Percentiles rank a stretch among this genome's conserved stretches.
Conservation (phyloP, 1,139 yeast genomes). For the Blastobotrys elegans region DNA sequence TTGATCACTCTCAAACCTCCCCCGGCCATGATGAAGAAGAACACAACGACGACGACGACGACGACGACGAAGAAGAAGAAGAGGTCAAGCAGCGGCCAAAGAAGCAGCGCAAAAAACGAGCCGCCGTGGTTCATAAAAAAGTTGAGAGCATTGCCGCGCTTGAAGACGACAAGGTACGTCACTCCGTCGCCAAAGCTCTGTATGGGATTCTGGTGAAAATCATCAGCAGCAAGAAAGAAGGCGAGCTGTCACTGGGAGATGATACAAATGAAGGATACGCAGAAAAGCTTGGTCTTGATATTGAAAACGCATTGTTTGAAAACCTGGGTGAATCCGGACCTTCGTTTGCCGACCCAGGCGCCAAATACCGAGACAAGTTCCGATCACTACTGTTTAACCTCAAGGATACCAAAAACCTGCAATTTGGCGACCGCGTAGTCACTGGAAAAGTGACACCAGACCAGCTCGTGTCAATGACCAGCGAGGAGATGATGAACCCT, state of each 20-base stretch:
- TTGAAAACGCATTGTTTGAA: constrained; percentile 40
- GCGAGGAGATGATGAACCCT: constrained; percentile 65
- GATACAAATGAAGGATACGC: constrained; percentile 43
- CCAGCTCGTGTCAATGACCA: constrained; percentile 52
- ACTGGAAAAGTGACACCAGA: constrained; percentile 44
- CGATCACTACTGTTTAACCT: constrained; percentile 52
- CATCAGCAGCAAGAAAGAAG: constrained; percentile 39
- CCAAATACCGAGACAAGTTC: constrained; percentile 49
- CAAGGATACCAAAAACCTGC: constrained; percentile 47
- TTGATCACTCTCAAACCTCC: background rate
- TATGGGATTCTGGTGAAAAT: constrained; percentile 35
- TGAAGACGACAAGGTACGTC: constrained; percentile 30
- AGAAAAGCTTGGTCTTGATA: constrained; percentile 36
- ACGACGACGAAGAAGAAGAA: constrained; percentile 9
- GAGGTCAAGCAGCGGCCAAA: constrained; percentile 5
- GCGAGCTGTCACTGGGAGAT: constrained; percentile 27
- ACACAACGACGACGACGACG: constrained; percentile 5
- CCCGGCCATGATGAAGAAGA: background rate
- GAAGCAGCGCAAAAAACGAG: constrained; percentile 1
- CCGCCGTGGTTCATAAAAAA: constrained; percentile 2
- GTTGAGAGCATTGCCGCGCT: constrained; percentile 16
- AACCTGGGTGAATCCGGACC: constrained; percentile 30
- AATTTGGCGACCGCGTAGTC: constrained; percentile 45
- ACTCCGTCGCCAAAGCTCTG: constrained; percentile 41
- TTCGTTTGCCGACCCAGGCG: constrained; percentile 20